Base-by-base conservation (phyloP, 106 monocot species). In the Dendrobium catenatum region DNA sequence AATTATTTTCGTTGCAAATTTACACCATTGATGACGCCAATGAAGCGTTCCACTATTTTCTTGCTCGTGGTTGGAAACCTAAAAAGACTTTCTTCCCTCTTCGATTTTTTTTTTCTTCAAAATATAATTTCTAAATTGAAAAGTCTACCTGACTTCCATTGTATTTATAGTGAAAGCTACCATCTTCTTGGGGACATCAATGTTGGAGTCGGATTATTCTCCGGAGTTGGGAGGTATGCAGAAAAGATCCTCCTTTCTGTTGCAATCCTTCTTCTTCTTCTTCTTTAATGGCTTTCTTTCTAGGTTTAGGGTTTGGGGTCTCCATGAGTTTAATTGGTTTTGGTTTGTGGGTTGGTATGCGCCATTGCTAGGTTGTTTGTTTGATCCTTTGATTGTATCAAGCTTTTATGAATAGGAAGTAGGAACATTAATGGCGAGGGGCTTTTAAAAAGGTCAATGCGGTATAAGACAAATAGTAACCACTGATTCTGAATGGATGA, bases 1-100 rank as follows among this genome's bases (percentile, higher is more conserved):
- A 44, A 7, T 51, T 51, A 15, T 51, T 51, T 51, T 51, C 18
- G 20, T 24, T 26, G 64, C 72, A 72, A 40, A 13, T 33, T 72
- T 72, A 72, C 72, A 72, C 1, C 72, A 72, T 72, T 13, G 37
- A 29, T 72, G 72, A 72, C 72, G 72, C 33, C 11, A 72, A 72
- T 72, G 70, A 72, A 27, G 51, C 13, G 13, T 72, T 72, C 70
- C 15, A 51, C 51, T 51, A 13, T 51, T 2, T 51, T 51, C 51
- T 2, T 51, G 51, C 51, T 51, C 51, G 51, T 51, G 51, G 51
- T 51, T 51, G 51, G 51, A 51, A 51, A 13, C 51, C 51, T 51
- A 51, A 51, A 10, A 51, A 72, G 37, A 16, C 70, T 22, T 5
- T 13, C 33, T 4, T 72, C 17, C 9, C 72, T 17, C 33, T 37